A percentile compares a stretch with the other conserved stretches of the same genome.
Evolutionary conservation across 2,329 filamentous ascomycete genomes (phyloP).

Genomic region (Neophaeococcomyces mojaviensis): DNA sequence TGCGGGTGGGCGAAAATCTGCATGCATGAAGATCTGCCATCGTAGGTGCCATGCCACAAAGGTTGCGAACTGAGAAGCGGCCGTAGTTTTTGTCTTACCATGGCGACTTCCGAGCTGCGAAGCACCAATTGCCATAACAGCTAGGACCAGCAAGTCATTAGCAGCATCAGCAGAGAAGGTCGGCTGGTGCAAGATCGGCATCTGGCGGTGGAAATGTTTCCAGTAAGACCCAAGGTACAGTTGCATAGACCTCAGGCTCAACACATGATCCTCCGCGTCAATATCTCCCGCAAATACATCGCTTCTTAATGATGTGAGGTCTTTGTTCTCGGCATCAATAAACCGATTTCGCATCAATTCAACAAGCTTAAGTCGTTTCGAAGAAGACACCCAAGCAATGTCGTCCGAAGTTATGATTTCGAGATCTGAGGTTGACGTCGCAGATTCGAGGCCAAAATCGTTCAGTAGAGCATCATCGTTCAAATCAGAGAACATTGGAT

Average conservation of each 20-base stretch:
- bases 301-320: conserved; percentile 62
- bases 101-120: conserved; percentile 80
- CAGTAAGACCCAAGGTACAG: conserved; percentile 89
- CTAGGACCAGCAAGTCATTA: conserved; percentile 73
- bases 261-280: conserved; percentile 51
- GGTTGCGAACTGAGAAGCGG: conserved; percentile 75
- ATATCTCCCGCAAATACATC: conserved; percentile 76
- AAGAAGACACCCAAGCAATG: conserved; percentile 62
- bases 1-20: conserved; percentile 84
- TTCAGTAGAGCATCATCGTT: conserved; percentile 32
- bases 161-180: conserved; percentile 86
- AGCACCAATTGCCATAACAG: conserved; percentile 88
- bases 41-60: conserved; percentile 90
- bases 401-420: conserved; percentile 61
- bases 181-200: conserved; percentile 89
- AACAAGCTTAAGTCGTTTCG: conserved; percentile 75
- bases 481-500: conserved; percentile 33
- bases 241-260: conserved; percentile 93
- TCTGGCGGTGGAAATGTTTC: conserved; percentile 87
- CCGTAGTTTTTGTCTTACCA: conserved; percentile 62
- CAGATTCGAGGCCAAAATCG: conserved; percentile 37
- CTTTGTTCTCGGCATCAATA: conserved; percentile 58
- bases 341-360: conserved; percentile 76
- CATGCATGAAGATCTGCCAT: conserved; percentile 91
- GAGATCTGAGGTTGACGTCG: conserved; percentile 83